Percentiles rank a stretch among this genome's conserved stretches.
Conservation (phyloP, 2,329 filamentous ascomycete genomes). For the Endoconidiophora polonica region DNA sequence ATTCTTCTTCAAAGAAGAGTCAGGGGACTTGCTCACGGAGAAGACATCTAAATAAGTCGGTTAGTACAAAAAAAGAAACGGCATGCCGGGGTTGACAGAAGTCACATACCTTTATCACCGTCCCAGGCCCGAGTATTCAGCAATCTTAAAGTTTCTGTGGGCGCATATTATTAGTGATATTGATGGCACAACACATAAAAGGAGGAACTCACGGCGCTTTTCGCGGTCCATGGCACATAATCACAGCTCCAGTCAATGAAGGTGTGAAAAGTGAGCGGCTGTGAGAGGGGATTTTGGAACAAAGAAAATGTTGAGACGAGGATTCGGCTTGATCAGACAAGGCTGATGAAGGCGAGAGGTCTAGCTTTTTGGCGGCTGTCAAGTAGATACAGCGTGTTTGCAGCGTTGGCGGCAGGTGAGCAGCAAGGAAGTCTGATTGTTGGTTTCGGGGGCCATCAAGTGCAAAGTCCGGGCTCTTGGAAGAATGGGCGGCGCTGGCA, state of each 20-base stretch:
- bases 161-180: slow-evolving; percentile 28
- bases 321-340: slow-evolving; percentile 1
- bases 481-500: slow-evolving; percentile 10
- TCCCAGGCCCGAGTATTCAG: slow-evolving; percentile 79
- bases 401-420: not conserved
- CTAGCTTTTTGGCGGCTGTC: not conserved
- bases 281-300: not conserved
- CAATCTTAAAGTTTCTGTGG: slow-evolving; percentile 43
- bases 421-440: not conserved
- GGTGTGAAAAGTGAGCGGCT: not conserved
- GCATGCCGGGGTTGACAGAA: slow-evolving; percentile 13
- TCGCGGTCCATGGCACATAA: slow-evolving; percentile 14
- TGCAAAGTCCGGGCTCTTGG: slow-evolving; percentile 10
- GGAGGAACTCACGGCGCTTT: slow-evolving; percentile 10
- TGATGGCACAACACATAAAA: slow-evolving; percentile 34
- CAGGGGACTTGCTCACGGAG: slow-evolving; percentile 59
- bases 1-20: slow-evolving; percentile 95
- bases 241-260: slow-evolving; percentile 7
- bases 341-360: not conserved
- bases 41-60: slow-evolving; percentile 47
- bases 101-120: slow-evolving; percentile 57
- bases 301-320: no score
- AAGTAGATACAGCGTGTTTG: not conserved
- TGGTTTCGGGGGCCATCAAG: slow-evolving; percentile 7
- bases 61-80: slow-evolving; percentile 12